phyloP scores from a whole-genome alignment of 176 grass and related monocot species.

The Lolium perenne region DNA sequence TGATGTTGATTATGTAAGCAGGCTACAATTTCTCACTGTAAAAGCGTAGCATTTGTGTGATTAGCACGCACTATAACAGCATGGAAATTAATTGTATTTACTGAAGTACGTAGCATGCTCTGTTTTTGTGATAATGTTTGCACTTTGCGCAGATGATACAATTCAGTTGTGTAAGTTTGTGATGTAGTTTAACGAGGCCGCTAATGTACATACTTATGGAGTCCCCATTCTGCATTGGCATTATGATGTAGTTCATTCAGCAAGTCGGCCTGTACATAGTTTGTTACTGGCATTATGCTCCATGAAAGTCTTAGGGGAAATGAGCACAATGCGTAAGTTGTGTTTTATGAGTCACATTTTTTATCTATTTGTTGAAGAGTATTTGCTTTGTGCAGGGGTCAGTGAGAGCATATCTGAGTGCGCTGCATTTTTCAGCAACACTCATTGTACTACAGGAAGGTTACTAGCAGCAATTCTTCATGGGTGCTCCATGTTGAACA shows the following conservation, averaged over 20 bases:
- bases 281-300: neutral
- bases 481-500: constrained; percentile 7
- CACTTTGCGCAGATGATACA: neutral
- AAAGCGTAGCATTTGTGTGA: too few relatives aligned
- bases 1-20: too few relatives aligned
- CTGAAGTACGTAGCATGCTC: too few relatives aligned
- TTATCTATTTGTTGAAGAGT: neutral
- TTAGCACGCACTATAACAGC: too few relatives aligned
- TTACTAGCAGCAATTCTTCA: neutral
- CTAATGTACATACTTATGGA: neutral
- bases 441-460: neutral
- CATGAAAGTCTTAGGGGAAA: neutral
- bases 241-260: neutral
- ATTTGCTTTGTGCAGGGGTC: constrained; percentile 49
- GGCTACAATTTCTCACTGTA: too few relatives aligned
- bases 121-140: neutral
- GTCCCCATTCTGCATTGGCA: neutral
- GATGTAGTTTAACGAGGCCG: neutral
- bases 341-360: constrained; percentile 1
- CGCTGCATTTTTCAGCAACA: constrained; percentile 3
- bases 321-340: neutral
- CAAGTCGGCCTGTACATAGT: neutral
- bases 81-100: too few relatives aligned
- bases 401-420: constrained; percentile 31
- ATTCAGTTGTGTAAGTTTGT: neutral